Percentiles rank a stretch among this genome's conserved stretches.
Evolutionary conservation across 2,329 filamentous ascomycete genomes (phyloP).

Genomic region (Aspergillus sp.): DNA sequence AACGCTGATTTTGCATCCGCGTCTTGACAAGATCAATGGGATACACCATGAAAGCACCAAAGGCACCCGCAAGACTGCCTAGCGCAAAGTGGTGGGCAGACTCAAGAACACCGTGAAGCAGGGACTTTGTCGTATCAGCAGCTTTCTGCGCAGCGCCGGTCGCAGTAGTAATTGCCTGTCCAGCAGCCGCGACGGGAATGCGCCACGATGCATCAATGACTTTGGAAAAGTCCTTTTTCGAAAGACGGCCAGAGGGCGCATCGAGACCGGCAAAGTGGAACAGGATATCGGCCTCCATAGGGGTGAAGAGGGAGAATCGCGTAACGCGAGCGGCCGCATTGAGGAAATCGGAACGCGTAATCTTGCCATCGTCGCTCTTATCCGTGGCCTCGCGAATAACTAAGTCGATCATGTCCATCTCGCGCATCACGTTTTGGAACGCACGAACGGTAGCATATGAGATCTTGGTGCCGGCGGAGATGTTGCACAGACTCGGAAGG

Average conservation of each 20-base stretch:
- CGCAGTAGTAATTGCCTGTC: conserved; percentile 43
- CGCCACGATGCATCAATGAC: conserved; percentile 94
- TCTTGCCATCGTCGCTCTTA: conserved; percentile 85
- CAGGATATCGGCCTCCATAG: conserved; percentile 97
- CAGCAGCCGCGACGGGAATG: conserved; percentile 58
- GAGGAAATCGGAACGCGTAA: conserved; percentile 89
- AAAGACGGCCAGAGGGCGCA: conserved; percentile 80
- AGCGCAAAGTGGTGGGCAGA: conserved; percentile 88
- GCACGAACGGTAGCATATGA: conserved; percentile 97
- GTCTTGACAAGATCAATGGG: conserved; percentile 99
- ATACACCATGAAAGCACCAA: conserved; percentile 99
- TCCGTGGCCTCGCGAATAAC: conserved; percentile 83
- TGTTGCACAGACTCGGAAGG: conserved; percentile 90
- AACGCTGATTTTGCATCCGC: conserved; percentile 94
- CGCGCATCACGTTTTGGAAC: conserved; percentile 95
- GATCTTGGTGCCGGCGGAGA: conserved; percentile 85
- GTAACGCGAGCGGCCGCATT: conserved; percentile 90
- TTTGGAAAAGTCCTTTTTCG: conserved; percentile 83
- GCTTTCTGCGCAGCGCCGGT: conserved; percentile 51
- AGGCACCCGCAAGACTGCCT: conserved; percentile 87
- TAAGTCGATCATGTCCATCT: conserved; percentile 96
- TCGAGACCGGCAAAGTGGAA: conserved; percentile 97
- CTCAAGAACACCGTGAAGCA: conserved; percentile 67
- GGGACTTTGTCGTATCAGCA: conserved; percentile 54
- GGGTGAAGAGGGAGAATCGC: conserved; percentile 92